These are phyloP conservation scores for Microbotryomycetes sp. DNA, from an alignment of 1,284 basidiomycete genomes.

Conservation along the genomic window DNA sequence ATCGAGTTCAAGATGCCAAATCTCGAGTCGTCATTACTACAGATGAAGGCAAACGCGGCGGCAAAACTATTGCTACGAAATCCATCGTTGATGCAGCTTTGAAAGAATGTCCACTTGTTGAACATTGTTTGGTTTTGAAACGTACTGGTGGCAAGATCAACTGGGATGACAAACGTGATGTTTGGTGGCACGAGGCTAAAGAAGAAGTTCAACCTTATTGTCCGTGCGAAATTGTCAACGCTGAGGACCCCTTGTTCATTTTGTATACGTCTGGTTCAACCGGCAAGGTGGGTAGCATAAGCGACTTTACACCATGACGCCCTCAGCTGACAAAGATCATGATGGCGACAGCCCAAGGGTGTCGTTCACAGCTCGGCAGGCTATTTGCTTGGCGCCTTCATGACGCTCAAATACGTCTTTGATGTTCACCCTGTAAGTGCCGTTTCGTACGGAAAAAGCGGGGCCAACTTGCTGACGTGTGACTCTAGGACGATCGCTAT, in stretches of 20 bases:
- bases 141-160: slow-evolving; percentile 78
- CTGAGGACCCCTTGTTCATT: slow-evolving; percentile 95
- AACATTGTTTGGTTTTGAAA: slow-evolving; percentile 84
- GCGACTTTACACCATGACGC: background rate
- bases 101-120: slow-evolving; percentile 73
- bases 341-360: slow-evolving; percentile 70
- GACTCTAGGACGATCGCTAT: slow-evolving; percentile 50
- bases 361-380: slow-evolving; percentile 91
- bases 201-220: slow-evolving; percentile 75
- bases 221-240: slow-evolving; percentile 74
- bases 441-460: background rate
- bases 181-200: slow-evolving; percentile 94
- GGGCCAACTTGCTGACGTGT: slow-evolving; percentile 16
- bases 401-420: slow-evolving; percentile 76
- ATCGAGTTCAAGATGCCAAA: slow-evolving; percentile 84
- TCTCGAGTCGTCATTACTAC: slow-evolving; percentile 88
- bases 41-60: slow-evolving; percentile 91
- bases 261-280: slow-evolving; percentile 56
- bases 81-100: slow-evolving; percentile 89
- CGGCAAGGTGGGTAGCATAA: slow-evolving; percentile 24
- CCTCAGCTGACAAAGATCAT: background rate
- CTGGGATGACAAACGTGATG: slow-evolving; percentile 80
- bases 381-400: slow-evolving; percentile 46
- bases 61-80: slow-evolving; percentile 93
- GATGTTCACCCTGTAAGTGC: slow-evolving; percentile 73